Conservation (phyloP, 1,284 basidiomycete genomes). For the Inonotus obliquus region DNA sequence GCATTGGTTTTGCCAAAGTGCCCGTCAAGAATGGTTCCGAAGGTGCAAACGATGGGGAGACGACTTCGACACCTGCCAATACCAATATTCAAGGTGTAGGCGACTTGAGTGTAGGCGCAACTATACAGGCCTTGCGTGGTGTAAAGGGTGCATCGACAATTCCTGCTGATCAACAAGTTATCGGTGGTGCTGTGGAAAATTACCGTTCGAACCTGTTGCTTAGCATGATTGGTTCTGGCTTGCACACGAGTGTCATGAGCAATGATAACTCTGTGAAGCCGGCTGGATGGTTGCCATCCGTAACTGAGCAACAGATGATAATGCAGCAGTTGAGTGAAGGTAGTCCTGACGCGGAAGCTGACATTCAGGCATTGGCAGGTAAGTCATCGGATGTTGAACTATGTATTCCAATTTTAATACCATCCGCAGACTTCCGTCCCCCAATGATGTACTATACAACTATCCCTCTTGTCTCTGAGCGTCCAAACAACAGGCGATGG, state of each 20-base stretch:
- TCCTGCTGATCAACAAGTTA: constrained; percentile 86
- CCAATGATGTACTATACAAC: constrained; percentile 92
- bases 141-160: constrained; percentile 86
- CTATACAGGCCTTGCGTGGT: constrained; percentile 77
- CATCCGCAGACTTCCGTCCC: constrained; percentile 68
- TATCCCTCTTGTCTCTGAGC: constrained; percentile 82
- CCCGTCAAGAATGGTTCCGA: constrained; percentile 83
- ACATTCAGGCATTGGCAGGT: constrained; percentile 83
- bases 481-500: constrained; percentile 82
- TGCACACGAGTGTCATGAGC: constrained; percentile 55
- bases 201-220: constrained; percentile 88
- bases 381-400: constrained; percentile 27
- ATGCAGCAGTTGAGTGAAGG: constrained; percentile 88
- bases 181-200: constrained; percentile 88
- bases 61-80: constrained; percentile 20
- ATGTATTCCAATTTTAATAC: constrained; percentile 8
- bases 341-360: constrained; percentile 71
- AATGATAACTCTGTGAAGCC: constrained; percentile 53
- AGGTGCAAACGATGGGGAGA: constrained; percentile 51
- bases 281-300: constrained; percentile 58
- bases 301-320: constrained; percentile 92
- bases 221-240: constrained; percentile 85
- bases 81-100: constrained; percentile 72
- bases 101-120: constrained; percentile 76
- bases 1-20: constrained; percentile 95